Evolutionary conservation across 768 basidiomycete genomes (phyloP).

Genomic region (Tulasnella calospora): DNA sequence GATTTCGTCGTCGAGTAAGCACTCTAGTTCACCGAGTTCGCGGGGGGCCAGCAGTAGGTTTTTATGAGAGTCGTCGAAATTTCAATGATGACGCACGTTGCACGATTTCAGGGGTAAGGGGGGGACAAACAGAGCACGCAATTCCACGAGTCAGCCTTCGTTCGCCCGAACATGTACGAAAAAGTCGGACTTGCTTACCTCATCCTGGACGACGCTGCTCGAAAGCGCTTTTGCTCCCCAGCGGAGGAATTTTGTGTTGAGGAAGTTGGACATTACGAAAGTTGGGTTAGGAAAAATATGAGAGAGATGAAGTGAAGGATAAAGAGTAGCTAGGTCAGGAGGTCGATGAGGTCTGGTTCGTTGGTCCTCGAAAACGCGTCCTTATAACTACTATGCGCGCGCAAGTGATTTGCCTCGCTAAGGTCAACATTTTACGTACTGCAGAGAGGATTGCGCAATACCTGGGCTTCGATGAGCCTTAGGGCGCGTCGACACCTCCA

Average conservation of each 20-base stretch:
- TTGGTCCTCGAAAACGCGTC: not conserved
- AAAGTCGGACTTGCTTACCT: not conserved
- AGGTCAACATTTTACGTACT: not conserved
- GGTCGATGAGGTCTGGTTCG: not conserved
- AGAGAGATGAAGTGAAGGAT: not conserved
- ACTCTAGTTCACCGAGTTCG: not conserved
- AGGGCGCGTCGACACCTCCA: not conserved
- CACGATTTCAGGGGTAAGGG: not conserved
- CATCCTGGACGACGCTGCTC: not conserved
- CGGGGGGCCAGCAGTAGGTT: not conserved
- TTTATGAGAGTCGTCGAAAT: not conserved
- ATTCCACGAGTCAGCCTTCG: constrained; percentile 11
- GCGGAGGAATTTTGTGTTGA: constrained; percentile 1
- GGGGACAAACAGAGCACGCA: constrained; percentile 18
- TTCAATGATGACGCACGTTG: constrained; percentile 6
- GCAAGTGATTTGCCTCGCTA: not conserved
- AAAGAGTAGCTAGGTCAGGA: not conserved
- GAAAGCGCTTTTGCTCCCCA: not conserved
- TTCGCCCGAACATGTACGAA: constrained; percentile 5
- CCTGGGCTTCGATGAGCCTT: not conserved
- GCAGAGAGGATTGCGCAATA: not conserved
- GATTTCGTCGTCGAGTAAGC: not conserved
- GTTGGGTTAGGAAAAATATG: not conserved
- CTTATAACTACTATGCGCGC: not conserved
- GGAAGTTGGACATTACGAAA: not conserved